A percentile compares a stretch with the other conserved stretches of the same genome.
Conservation (phyloP, 306 rosid species). For the Citrullus mucosospermus region DNA sequence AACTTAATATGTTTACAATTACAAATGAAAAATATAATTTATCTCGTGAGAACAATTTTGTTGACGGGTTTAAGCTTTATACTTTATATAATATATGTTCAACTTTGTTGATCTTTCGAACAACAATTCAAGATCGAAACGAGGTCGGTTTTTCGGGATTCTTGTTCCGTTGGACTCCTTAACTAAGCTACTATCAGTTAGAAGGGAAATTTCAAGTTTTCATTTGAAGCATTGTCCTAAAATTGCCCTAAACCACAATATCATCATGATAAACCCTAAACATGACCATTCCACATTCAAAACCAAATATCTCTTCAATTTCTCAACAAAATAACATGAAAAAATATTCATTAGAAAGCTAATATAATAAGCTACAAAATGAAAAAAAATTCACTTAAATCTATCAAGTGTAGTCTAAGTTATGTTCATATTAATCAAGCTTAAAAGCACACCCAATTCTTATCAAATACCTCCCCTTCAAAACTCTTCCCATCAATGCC, state of each 20-base stretch:
- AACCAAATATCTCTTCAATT: slow-evolving; percentile 24
- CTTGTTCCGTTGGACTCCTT: slow-evolving; percentile 24
- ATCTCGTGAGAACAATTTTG: too few relatives aligned
- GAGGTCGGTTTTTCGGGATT: slow-evolving; percentile 19
- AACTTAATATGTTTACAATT: background rate
- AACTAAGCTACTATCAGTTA: slow-evolving; percentile 17
- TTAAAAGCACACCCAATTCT: slow-evolving; percentile 63
- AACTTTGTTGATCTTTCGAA: slow-evolving; percentile 27
- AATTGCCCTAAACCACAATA: slow-evolving; percentile 27
- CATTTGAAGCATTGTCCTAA: slow-evolving; percentile 19
- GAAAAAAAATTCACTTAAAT: slow-evolving; percentile 12
- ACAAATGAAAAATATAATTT: background rate
- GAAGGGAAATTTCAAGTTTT: background rate
- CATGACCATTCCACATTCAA: slow-evolving; percentile 46
- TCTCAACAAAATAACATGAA: background rate
- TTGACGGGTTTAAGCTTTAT: background rate
- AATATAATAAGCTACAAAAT: slow-evolving; percentile 25
- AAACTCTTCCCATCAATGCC: slow-evolving; percentile 9
- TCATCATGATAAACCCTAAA: slow-evolving; percentile 48
- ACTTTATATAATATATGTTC: slow-evolving; percentile 22
- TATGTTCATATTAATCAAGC: slow-evolving; percentile 29
- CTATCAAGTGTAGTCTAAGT: background rate
- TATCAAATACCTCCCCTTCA: background rate
- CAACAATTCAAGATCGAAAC: slow-evolving; percentile 18
- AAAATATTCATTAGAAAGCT: slow-evolving; percentile 35